Base-by-base conservation (phyloP, 768 basidiomycete genomes). In the Xerocomellus dryophilus region DNA sequence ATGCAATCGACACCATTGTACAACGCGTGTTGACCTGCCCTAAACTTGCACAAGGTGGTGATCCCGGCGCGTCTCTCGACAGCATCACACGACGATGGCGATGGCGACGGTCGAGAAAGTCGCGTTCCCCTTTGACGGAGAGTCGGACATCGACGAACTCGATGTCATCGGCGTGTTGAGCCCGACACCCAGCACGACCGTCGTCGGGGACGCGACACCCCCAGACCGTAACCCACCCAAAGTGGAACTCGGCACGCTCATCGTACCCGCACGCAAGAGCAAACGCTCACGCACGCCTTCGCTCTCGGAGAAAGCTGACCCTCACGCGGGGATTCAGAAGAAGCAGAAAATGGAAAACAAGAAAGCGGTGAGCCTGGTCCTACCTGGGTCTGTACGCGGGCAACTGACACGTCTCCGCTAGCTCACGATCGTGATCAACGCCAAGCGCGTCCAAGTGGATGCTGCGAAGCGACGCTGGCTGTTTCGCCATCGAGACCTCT, bases 391-490 rank as follows among this genome's bases (percentile, higher is more conserved):
- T 6, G 17, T 3, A 15, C 8, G 32, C 17, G 4, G 27, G 20
- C 27, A 6, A 32, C 50, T 57, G 35, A 64, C 39, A 17, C 7
- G 18, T 41, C 43, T 27, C 6, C 20, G 31, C 18, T 44, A 81
- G 81, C 66, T 72, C 47, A 82, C 79, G 2, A 64, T 72, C 36
- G 64, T 69, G 5, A 60, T 71, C 15, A 76, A 75, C 43, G 59
- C 63, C 39, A 76, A 69, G 50, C 72, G 73, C 41, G 68, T 70
- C 6, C 57, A 60, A 1, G 61, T 77, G 31, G 79, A 81, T 31
- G 65, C 69, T 15, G 73, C 77, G 5, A 67, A 74, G 32, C 77
- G 73, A 40, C 70, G 68, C 21, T 84, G 81, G 79, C 51, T 83
- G 10, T 63, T 73, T 58, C 65, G 67, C 38, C 75, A 84, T 56